Evolutionary conservation across 306 rosid species (phyloP).

Genomic region (Hylodesmum podocarpum): DNA sequence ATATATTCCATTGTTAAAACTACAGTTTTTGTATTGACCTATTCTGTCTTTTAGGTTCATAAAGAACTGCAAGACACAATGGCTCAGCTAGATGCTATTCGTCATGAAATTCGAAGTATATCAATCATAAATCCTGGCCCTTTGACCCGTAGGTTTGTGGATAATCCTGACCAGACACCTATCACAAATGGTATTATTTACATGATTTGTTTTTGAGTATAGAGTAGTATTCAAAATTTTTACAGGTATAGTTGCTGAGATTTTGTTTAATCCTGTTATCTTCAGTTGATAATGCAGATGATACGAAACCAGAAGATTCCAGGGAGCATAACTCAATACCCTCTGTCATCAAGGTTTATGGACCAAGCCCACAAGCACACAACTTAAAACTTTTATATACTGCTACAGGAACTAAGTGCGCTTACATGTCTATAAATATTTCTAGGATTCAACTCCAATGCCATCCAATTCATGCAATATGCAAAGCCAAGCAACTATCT

Average conservation of each 20-base stretch:
- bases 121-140: slow-evolving; percentile 71
- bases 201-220: not conserved
- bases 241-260: not conserved
- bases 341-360: slow-evolving; percentile 34
- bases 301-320: slow-evolving; percentile 23
- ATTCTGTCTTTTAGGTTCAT: slow-evolving; percentile 57
- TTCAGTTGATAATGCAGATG: slow-evolving; percentile 22
- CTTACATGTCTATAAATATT: slow-evolving; percentile 14
- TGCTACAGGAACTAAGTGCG: slow-evolving; percentile 21
- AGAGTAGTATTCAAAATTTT: not conserved
- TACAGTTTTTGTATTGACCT: not conserved
- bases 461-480: slow-evolving; percentile 43
- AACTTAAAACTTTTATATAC: slow-evolving; percentile 20
- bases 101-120: slow-evolving; percentile 70
- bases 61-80: slow-evolving; percentile 85
- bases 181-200: slow-evolving; percentile 36
- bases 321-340: slow-evolving; percentile 22
- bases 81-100: slow-evolving; percentile 84
- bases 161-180: slow-evolving; percentile 43
- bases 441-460: slow-evolving; percentile 42
- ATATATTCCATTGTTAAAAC: slow-evolving; percentile 8
- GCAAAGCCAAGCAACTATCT: slow-evolving; percentile 71
- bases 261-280: slow-evolving; percentile 21
- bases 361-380: not conserved
- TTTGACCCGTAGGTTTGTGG: slow-evolving; percentile 60